These are phyloP conservation scores for Akanthomyces muscarius DNA, from an alignment of 2,329 filamentous ascomycete genomes.

Conservation along the genomic window DNA sequence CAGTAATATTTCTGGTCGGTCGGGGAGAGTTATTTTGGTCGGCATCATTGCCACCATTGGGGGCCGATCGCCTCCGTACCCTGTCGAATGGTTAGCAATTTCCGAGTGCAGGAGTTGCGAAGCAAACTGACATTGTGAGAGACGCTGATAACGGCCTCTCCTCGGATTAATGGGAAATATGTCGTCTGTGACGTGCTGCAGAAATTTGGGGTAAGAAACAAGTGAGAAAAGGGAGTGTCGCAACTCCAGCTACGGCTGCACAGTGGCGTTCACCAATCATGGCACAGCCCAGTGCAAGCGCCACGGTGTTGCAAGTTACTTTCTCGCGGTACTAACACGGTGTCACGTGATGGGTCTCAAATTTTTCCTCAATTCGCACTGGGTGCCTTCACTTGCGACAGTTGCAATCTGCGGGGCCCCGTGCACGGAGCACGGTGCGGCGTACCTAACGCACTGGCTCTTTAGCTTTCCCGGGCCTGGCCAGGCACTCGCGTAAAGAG, in stretches of 20 bases:
- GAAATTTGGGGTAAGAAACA: not conserved
- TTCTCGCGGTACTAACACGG: conserved; percentile 30
- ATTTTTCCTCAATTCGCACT: conserved; percentile 21
- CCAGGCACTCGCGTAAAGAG: conserved; percentile 34
- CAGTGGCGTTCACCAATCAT: conserved; percentile 6
- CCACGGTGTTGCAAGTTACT: conserved; percentile 9
- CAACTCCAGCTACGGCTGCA: not conserved
- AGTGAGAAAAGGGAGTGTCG: not conserved
- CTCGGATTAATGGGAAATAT: not conserved
- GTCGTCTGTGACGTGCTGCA: not conserved
- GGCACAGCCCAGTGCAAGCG: conserved; percentile 22
- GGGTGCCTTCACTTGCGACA: conserved; percentile 10
- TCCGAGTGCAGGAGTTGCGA: conserved; percentile 2
- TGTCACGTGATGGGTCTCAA: conserved; percentile 29
- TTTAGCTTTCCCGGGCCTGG: conserved; percentile 18
- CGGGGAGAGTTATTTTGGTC: conserved; percentile 20
- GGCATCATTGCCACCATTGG: conserved; percentile 7
- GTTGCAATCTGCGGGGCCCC: not conserved
- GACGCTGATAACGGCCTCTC: not conserved
- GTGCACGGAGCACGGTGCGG: conserved; percentile 17
- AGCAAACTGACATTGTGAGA: conserved; percentile 8
- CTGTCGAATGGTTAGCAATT: conserved; percentile 18
- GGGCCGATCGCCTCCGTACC: conserved; percentile 17
- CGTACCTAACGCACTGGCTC: conserved; percentile 15
- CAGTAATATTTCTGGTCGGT: conserved; percentile 33